Evolutionary conservation across 371 early-diverging fungal genomes (phyloP).

Genomic region (Mortierella sp.): DNA sequence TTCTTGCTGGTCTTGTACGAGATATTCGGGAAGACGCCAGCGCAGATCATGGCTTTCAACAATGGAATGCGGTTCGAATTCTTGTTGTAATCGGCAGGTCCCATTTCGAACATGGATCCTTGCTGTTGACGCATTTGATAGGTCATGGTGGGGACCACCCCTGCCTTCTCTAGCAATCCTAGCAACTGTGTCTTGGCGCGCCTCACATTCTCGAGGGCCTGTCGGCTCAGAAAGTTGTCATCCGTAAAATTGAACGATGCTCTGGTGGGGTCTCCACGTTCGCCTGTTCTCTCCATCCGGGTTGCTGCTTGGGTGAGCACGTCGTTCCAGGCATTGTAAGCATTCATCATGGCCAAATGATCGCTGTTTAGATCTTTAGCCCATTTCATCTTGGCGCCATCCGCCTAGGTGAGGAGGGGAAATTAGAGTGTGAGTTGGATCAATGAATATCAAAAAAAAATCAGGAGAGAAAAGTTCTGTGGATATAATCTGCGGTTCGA

Average conservation of each 20-base stretch:
- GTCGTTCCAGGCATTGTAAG: slow-evolving; percentile 56
- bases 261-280: slow-evolving; percentile 27
- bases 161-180: slow-evolving; percentile 52
- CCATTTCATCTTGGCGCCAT: slow-evolving; percentile 53
- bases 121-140: slow-evolving; percentile 44
- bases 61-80: slow-evolving; percentile 55
- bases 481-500: neutral
- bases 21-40: slow-evolving; percentile 66
- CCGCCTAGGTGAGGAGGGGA: slow-evolving; percentile 31
- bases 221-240: slow-evolving; percentile 58
- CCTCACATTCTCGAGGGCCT: slow-evolving; percentile 58
- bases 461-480: neutral
- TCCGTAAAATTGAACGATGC: slow-evolving; percentile 51
- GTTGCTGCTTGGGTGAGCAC: slow-evolving; percentile 27
- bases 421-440: no score
- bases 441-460: no score
- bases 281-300: slow-evolving; percentile 42
- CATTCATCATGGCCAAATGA: slow-evolving; percentile 61
- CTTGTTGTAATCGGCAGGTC: slow-evolving; percentile 55
- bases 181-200: slow-evolving; percentile 53
- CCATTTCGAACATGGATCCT: slow-evolving; percentile 40
- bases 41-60: slow-evolving; percentile 59
- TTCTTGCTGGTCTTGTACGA: slow-evolving; percentile 56
- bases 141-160: slow-evolving; percentile 47
- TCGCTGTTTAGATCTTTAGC: slow-evolving; percentile 55